Conservation (phyloP, 2,329 filamentous ascomycete species). For the Pseudopithomyces maydicus region DNA sequence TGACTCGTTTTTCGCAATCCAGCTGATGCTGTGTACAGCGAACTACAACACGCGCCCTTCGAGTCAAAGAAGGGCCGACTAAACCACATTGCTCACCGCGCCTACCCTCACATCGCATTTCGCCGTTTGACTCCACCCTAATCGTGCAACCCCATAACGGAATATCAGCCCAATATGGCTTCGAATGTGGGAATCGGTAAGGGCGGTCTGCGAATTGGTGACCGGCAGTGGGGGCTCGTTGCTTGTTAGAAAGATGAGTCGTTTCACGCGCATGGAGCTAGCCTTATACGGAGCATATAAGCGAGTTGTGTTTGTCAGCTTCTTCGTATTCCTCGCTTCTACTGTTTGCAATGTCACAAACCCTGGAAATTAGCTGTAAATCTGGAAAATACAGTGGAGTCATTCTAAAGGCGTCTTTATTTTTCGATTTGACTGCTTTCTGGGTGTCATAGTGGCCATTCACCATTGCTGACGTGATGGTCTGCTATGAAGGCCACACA, state of each 20-base stretch:
- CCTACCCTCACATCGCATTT: not conserved
- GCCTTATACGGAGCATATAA: not conserved
- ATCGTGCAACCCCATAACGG: not conserved
- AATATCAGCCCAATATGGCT: not conserved
- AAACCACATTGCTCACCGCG: not conserved
- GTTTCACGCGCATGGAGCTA: not conserved
- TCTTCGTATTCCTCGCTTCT: constrained; percentile 2
- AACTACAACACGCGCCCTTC: not conserved
- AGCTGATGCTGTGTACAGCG: not conserved
- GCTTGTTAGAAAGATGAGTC: not conserved
- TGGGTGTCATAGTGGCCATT: too few relatives aligned
- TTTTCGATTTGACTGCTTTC: not conserved
- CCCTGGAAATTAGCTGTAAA: not conserved
- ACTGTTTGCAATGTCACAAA: not conserved
- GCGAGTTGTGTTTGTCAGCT: not conserved
- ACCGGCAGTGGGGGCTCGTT: not conserved
- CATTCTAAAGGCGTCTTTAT: not conserved
- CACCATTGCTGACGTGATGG: too few relatives aligned
- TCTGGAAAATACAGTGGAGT: not conserved
- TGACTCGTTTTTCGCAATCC: not conserved
- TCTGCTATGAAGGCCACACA: too few relatives aligned
- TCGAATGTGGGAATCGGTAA: not conserved
- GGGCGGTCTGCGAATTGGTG: not conserved
- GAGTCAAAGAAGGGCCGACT: not conserved
- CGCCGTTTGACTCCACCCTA: not conserved